These are phyloP conservation scores for Tricholoma flavovirens DNA, from an alignment of 768 basidiomycete genomes.

Conservation along the genomic window DNA sequence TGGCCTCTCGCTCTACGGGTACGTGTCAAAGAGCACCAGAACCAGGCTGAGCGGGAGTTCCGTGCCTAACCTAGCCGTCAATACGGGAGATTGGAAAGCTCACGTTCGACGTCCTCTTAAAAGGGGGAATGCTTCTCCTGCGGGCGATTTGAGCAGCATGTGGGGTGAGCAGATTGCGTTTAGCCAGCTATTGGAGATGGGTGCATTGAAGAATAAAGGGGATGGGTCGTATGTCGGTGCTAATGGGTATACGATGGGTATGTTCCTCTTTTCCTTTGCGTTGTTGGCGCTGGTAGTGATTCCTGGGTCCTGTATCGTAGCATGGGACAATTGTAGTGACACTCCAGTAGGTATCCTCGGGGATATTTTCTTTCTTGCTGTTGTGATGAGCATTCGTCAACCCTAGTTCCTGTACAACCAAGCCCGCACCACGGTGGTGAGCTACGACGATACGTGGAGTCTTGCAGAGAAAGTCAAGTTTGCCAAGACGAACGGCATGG, in stretches of 20 bases:
- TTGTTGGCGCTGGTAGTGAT: neutral
- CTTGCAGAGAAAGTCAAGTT: neutral
- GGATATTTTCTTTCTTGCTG: neutral
- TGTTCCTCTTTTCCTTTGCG: neutral
- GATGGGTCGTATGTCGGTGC: neutral
- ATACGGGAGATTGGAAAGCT: neutral
- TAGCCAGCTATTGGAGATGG: neutral
- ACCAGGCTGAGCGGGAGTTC: neutral
- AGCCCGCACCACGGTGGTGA: neutral
- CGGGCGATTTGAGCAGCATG: neutral
- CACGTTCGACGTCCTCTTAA: neutral
- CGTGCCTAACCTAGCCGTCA: neutral
- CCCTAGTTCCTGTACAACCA: neutral
- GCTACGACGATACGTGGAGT: neutral
- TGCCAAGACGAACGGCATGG: neutral
- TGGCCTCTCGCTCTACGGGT: neutral
- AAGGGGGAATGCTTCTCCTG: neutral
- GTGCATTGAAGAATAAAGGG: neutral
- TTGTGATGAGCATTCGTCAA: neutral
- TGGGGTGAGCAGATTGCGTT: neutral
- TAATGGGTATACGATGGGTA: neutral
- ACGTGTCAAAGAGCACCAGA: neutral
- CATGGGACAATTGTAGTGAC: neutral
- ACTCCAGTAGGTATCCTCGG: neutral
- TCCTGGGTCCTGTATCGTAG: neutral